Base-by-base conservation (phyloP, 768 basidiomycete genomes). In the Suillus discolor region DNA sequence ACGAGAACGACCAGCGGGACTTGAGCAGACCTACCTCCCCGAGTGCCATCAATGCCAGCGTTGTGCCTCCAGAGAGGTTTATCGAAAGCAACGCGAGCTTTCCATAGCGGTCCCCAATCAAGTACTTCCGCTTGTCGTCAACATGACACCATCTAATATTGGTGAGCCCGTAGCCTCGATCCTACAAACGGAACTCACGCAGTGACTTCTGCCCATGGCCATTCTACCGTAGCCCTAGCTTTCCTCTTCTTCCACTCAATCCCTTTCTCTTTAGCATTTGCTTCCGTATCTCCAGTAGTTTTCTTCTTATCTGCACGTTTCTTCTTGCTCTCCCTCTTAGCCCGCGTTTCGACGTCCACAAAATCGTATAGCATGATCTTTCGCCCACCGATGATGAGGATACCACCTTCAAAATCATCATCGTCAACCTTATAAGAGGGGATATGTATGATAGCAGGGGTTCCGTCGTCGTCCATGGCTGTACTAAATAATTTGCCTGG, bases 121-220 rank as follows among this genome's bases (percentile, higher is more conserved):
- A 73, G 66, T 86, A 84, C 31, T 83, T 81, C 11, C 79, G 73
- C 18, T 78, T 77, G n/a, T 75, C 75, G 44, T 85, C 86, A 31
- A 89, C 71, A 11, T 79, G 69, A 66, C 84, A 87, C 75, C 84
- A 85, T 28, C 89, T 90, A 44, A 49, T 38, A 44, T 67, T 36
- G 61, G 60, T 68, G 61, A 61, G 57, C 4, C 11, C 38, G 3
- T 18, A 31, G 54, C 28, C 61, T 62, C 23, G 5, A n/a, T 9
- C 4, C 15, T 25, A 20, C 28, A 8, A 60, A 57, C 16, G 62
- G 38, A 4, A 78, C 88, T 69, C 73, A 94, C 92, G 89, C 86
- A 67, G 86, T 81, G 47, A 94, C 80, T 66, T 88, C 85, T 65
- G 83, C 85, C 87, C 90, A 93, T 9, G 91, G 91, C 93, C 92